Base-by-base conservation (phyloP, 2,329 filamentous ascomycete genomes). In the Colletotrichum sp. region DNA sequence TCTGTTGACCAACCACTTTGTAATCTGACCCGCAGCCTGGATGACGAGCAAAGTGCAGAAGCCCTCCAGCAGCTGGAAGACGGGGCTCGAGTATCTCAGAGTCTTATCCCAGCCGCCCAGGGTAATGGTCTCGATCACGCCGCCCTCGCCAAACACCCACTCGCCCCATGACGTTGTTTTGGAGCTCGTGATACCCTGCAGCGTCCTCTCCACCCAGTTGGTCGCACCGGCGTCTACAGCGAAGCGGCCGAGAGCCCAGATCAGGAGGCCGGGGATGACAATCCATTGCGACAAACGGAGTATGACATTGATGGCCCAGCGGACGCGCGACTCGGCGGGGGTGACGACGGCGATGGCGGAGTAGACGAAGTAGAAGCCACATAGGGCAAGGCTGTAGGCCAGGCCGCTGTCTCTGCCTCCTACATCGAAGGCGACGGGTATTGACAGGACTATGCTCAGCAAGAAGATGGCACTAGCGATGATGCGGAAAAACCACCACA, bases 1-100 rank as follows among this genome's bases (percentile, higher is more conserved):
- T 81, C 94, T 90, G 86, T 99, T 99, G 71, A 99, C 96, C 34
- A 99, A 91, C 93, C 96, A 99, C 84, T 95, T 92, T 24, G 97
- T 98, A 79, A 99, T 96, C 84, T 98, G 96, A 1, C 97, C 97
- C 16, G 95, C 94, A 21, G 96, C 95, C 85, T 99, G 97, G 74
- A 99, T 99, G 78, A 99, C 96, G 72, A 99, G 87, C 80, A 99
- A 87, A 82, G 95, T 99, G 88, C 97, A 99, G 86, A 99, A 99
- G 8, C 97, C 97, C 85, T 99, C 97, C 68, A 94, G 92, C 10
- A 99, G 89, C 86, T 99, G 97, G 87, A 99, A 99, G 67, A 98
- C 91, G 0, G 97, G 97, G 6, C 95, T 98, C 38, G 96, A 98
- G 88, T 98, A 99, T 82, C 93, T 91, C 85, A 99, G 86, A 66